Evolutionary conservation across 371 early-diverging fungal species (phyloP), one percentile per base, ranked within the genome.

Genomic region (Circinella umbellata): DNA sequence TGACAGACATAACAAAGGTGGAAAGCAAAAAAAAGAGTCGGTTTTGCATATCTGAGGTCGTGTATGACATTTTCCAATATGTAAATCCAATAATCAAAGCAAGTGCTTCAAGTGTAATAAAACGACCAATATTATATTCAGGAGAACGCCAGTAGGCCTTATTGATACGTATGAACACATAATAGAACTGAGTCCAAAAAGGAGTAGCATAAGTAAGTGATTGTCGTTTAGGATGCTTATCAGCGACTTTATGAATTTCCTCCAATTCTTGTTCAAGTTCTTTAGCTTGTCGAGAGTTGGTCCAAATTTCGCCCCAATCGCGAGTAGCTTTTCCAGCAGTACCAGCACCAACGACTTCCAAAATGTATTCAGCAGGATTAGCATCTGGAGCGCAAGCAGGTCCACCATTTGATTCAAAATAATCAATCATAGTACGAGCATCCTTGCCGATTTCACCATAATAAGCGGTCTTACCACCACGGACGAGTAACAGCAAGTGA

Each of bases 281-380:
- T 38, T 74, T 60, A 6, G 77, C 75, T 69, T 82, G 79, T 6
- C 37, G 18, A 11, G 80, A 86, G 13, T 75, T 68, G 4, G 68
- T 63, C 91, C 91, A 91, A 9, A 77, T 37, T 35, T 81, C 76
- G 20, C 84, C 79, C 89, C 90, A 90, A 67, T 88, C 83, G 15
- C 76, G 73, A 1, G 70, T 73, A 0, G 72, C 62, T 37, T 80
- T 75, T 34, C n/a, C n/a, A n/a, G n/a, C n/a, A n/a, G n/a, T n/a
- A n/a, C n/a, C n/a, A n/a, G n/a, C n/a, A n/a, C n/a, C 83, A 14
- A 82, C 80, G 18, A 83, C 82, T 61, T 82, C 83, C 64, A 90
- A 75, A 39, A 89, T 87, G 76, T 88, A 90, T 73, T 90, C 91
- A 59, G 91, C 91, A 13, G 88, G 88, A 73, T 90, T 89, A 36